Base-by-base conservation (phyloP, 2,329 filamentous ascomycete genomes). In the Orbilia javanica region DNA sequence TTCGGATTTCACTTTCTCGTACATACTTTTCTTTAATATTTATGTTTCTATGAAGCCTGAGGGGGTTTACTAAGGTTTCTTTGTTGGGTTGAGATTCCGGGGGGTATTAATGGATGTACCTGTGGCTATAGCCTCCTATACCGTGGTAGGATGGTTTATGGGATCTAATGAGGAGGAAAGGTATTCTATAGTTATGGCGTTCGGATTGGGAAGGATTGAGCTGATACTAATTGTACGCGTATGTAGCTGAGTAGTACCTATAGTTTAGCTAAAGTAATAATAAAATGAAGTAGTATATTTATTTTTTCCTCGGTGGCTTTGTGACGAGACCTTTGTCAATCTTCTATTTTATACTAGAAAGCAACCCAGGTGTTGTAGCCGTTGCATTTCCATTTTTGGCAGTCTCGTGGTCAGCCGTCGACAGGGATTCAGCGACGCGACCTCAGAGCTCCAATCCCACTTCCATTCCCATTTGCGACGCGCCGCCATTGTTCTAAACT, bases 381-480 rank as follows among this genome's bases (percentile, higher is more conserved):
- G 55, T 60, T 42, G 34, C 15, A 60, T 57, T 57, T 60, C 55
- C 34, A 13, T 25, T 60, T 60, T 60, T 15, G 55, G 31, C 31
- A 5, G 20, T 60, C 55, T 60, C 55, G 55, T 60, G 55, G 55
- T 60, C 55, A 60, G 55, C 34, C 34, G 55, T 60, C 20, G 55
- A 60, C 55, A 60, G 55, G 55, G 55, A 60, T 60, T 60, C 18
- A 4, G 34, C 55, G 55, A 60, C 55, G 55, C 55, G 55, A 60
- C 55, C 55, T 36, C 20, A 8, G 15, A 60, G 55, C 55, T 60
- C 55, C 34, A 60, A 60, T 60, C 42, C 31, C 55, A 13, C 42
- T 20, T 13, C 10, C 39, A 60, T 20, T 13, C 10, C 39, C 52
- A 63, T 18, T 44, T 63, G 36, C 52, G 63, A 66, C 63, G 63